Percentiles rank a stretch among this genome's conserved stretches.
phyloP scores from a whole-genome alignment of 2,329 filamentous ascomycete species.

The Fusarium chuoi region DNA sequence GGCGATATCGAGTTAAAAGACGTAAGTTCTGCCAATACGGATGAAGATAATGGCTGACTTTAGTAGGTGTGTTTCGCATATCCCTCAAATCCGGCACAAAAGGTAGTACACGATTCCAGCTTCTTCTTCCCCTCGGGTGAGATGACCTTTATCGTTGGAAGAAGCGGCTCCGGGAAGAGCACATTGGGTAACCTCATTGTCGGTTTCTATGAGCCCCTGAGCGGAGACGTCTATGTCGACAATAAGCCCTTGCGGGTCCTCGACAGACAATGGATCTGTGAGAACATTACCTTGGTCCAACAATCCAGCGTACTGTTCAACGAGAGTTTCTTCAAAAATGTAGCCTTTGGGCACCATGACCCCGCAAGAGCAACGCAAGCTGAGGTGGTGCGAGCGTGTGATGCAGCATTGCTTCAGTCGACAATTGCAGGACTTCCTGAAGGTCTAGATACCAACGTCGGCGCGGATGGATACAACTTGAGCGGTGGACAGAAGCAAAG shows the following conservation, averaged over 20 bases:
- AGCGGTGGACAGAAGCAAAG: constrained; percentile 89
- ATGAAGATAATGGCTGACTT: background rate
- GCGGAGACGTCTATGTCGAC: constrained; percentile 77
- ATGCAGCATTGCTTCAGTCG: constrained; percentile 74
- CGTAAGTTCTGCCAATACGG: background rate
- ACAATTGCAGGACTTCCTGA: constrained; percentile 74
- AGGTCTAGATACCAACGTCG: constrained; percentile 78
- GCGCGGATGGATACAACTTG: constrained; percentile 73
- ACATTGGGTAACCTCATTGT: constrained; percentile 84
- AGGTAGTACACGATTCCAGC: constrained; percentile 68
- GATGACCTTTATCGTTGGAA: constrained; percentile 83
- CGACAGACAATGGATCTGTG: constrained; percentile 76
- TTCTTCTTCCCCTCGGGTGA: constrained; percentile 78
- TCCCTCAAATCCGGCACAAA: constrained; percentile 71
- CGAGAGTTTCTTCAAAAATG: constrained; percentile 81
- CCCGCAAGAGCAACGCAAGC: constrained; percentile 59
- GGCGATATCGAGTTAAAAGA: constrained; percentile 66
- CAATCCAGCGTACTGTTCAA: constrained; percentile 85
- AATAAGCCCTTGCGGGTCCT: constrained; percentile 69
- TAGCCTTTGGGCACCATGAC: constrained; percentile 73
- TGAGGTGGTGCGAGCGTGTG: constrained; percentile 70
- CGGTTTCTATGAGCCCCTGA: constrained; percentile 75
- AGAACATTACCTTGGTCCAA: constrained; percentile 83
- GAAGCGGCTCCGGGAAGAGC: constrained; percentile 92
- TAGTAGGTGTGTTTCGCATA: constrained; percentile 83